A percentile compares a stretch with the other conserved stretches of the same genome.
Conservation (phyloP, 1,284 basidiomycete genomes). For the Sutorius eximius region DNA sequence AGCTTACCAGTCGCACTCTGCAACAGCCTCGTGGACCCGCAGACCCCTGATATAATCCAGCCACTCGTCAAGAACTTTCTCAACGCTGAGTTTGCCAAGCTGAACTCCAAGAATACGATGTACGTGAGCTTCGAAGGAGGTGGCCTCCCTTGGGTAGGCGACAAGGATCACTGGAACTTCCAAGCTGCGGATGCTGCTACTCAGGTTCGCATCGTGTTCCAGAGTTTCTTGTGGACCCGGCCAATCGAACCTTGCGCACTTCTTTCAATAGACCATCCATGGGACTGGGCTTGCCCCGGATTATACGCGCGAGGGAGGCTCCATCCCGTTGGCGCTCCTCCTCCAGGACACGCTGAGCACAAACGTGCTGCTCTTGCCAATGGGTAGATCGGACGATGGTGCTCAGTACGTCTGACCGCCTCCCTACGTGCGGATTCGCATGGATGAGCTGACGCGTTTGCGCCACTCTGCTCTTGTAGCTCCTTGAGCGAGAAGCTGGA, state of each 20-base stretch:
- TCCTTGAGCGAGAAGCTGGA: conserved; percentile 14
- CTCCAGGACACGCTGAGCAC: conserved; percentile 1
- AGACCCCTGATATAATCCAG: conserved; percentile 55
- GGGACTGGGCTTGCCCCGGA: conserved; percentile 7
- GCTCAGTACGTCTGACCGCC: conserved; percentile 13
- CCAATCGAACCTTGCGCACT: background rate
- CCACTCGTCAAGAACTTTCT: conserved; percentile 66
- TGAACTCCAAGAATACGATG: conserved; percentile 76
- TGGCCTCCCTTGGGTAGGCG: conserved; percentile 81
- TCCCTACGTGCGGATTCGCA: no score
- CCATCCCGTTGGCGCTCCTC: conserved; percentile 15
- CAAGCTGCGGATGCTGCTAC: conserved; percentile 82
- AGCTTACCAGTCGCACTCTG: background rate
- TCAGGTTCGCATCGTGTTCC: background rate
- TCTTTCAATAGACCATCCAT: conserved; percentile 1
- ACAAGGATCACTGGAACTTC: conserved; percentile 87
- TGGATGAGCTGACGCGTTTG: background rate
- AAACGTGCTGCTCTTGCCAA: conserved; percentile 24
- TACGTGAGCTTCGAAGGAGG: conserved; percentile 66
- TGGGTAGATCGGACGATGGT: conserved; percentile 29
- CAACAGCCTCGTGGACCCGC: conserved; percentile 68
- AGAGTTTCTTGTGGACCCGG: background rate
- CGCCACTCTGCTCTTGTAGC: background rate
- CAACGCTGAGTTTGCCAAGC: conserved; percentile 74
- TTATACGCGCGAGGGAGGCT: conserved; percentile 22